Base-by-base conservation (phyloP, 345 rosid genomes). In the Cardamine occulta region DNA sequence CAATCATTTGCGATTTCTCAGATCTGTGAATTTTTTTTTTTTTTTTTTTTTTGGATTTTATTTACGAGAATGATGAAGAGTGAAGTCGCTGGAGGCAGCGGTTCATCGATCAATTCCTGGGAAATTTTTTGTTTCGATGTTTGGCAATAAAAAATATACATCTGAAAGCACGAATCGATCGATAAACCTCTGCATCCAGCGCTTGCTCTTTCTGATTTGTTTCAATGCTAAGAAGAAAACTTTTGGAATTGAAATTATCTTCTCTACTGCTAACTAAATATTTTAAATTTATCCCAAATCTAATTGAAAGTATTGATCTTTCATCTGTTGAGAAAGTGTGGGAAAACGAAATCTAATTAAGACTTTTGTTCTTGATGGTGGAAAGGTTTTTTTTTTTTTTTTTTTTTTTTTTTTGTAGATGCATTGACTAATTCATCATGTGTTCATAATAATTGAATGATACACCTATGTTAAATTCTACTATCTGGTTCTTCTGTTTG, bases 181-280 rank as follows among this genome's bases (percentile, higher is more conserved):
- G 97, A 92, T 89, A 92, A 92, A 92, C 97, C 97, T 92, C 97
- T 92, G 97, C 97, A 92, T 92, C 97, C 93, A 89, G 88, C 80
- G 88, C 82, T 85, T 78, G 8, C 57, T 54, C 75, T 55, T 63
- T 44, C 34, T 63, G 17, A 40, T 53, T 53, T 63, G 45, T 59
- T 34, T 70, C 44, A 45, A 54, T 71, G 64, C 52, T 79, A 26
- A 55, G 35, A 57, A 51, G 28, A 45, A 1, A 26, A 14, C 8
- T 54, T 54, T 53, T 54, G 37, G 35, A 26, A 28, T 56, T 21
- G 31, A 24, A 53, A 53, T 15, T 15, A 2, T 53, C 31, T 52
- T 52, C n/a, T 55, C 60, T 14, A 6, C 19, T 55, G 17, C 11
- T 35, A 35, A 6, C n/a, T 59, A 35, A 18, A 37, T 7, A 39